Evolutionary conservation across 768 basidiomycete genomes (phyloP).

Genomic region (Russula abietina): DNA sequence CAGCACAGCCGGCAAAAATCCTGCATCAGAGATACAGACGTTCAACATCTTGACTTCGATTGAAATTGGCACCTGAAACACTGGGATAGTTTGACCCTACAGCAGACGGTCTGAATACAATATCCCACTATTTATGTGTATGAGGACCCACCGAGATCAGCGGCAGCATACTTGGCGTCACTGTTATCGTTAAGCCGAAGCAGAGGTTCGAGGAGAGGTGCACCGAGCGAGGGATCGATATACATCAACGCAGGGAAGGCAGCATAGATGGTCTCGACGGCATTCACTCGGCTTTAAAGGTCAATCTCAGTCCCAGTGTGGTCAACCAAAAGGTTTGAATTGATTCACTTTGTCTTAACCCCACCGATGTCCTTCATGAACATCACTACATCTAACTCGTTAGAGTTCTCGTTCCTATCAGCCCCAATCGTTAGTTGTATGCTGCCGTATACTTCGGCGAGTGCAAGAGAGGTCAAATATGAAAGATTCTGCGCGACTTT

Average conservation of each 20-base stretch:
- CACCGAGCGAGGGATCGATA: conserved; percentile 45
- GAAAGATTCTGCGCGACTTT: conserved; percentile 46
- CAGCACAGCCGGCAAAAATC: background rate
- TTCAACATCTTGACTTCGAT: conserved; percentile 10
- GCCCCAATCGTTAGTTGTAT: conserved; percentile 51
- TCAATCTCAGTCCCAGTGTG: background rate
- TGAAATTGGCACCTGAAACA: conserved; percentile 2
- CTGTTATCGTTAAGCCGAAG: conserved; percentile 25
- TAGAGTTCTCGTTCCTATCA: conserved; percentile 42
- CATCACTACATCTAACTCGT: conserved; percentile 45
- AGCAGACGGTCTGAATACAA: background rate
- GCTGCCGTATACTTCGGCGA: conserved; percentile 48
- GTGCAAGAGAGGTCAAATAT: conserved; percentile 46
- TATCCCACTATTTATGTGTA: background rate
- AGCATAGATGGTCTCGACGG: conserved; percentile 52
- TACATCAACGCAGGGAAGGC: conserved; percentile 50
- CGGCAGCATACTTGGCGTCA: conserved; percentile 19
- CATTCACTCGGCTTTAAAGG: conserved; percentile 32
- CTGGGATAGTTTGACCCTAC: conserved; percentile 18
- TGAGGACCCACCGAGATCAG: conserved; percentile 24
- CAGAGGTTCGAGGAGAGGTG: conserved; percentile 25
- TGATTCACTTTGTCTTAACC: conserved; percentile 34
- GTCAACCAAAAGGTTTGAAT: background rate
- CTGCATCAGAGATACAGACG: conserved; percentile 4
- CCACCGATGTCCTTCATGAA: conserved; percentile 40